Evolutionary conservation across 257 asterid species (phyloP), one percentile per base, ranked within the genome.

Genomic region (Galeopsis tetrahit): DNA sequence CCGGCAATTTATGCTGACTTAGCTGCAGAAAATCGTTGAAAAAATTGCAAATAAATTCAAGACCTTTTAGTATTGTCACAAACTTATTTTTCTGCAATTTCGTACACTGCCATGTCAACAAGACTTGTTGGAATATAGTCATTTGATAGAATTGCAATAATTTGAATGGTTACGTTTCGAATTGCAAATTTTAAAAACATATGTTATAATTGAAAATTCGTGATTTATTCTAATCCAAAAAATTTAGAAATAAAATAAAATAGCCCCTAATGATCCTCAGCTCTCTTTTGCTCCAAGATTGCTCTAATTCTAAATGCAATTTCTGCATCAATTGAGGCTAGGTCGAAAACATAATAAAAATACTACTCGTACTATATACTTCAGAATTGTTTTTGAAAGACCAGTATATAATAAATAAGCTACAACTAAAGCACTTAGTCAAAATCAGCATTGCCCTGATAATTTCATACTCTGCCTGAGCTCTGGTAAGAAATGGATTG

Each of bases 201-300:
- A 21, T 21, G 28, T 21, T 21, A 21, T 21, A 21, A 21, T 21
- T 21, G 28, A 21, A 21, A 21, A 21, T 21, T 21, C 28, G 28
- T 21, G 28, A 21, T 21, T 21, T 21, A 21, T 21, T 21, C 28
- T 21, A 21, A 21, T 1, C 28, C 28, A 21, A 21, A 21, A 21
- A 21, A 21, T 21, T 21, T 21, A 21, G 28, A 21, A 64, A 11
- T 11, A 42, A 62, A 46, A 49, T 21, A 21, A 8, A 2, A 14
- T 4, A 63, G 62, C 63, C 82, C 91, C 86, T 79, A 70, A 10
- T 83, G 86, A 38, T 73, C 88, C 63, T 82, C 84, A 77, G 83
- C 82, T 63, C 61, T 76, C 74, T 77, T 79, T 62, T 73, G 77
- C 79, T 76, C 82, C 56, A 66, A 46, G 42, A 77, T 76, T 14